These are phyloP conservation scores for Metarhizium sp. DNA, from an alignment of 2,329 filamentous ascomycete species.

Conservation along the genomic window DNA sequence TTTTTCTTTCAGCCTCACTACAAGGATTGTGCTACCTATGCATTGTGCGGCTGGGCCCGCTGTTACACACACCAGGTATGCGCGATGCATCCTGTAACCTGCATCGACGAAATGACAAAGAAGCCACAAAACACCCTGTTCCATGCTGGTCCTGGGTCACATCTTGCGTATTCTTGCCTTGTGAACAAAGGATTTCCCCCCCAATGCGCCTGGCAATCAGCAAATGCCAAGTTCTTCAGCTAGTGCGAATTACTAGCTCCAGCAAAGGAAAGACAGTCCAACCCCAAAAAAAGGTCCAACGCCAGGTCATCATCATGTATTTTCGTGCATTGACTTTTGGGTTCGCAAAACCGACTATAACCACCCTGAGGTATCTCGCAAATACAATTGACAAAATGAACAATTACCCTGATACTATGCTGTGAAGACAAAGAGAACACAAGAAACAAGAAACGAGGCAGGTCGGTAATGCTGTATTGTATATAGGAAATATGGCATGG, in stretches of 20 bases:
- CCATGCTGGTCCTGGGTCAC: neutral
- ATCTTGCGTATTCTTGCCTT: neutral
- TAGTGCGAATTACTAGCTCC: conserved; percentile 1
- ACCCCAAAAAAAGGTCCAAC: conserved; percentile 10
- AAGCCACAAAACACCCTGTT: conserved; percentile 1
- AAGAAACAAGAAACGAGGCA: conserved; percentile 1
- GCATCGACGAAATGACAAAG: conserved; percentile 1
- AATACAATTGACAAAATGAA: conserved; percentile 10
- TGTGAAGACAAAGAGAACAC: neutral
- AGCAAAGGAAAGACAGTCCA: neutral
- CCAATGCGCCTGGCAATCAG: neutral
- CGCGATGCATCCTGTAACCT: conserved; percentile 5
- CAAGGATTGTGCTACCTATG: conserved; percentile 1
- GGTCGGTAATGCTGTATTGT: conserved; percentile 2
- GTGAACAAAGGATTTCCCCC: neutral
- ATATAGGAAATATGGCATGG: neutral
- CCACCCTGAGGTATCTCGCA: conserved; percentile 21
- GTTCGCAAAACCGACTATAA: conserved; percentile 11
- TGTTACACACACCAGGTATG: conserved; percentile 5
- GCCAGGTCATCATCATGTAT: conserved; percentile 18
- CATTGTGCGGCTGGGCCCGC: neutral
- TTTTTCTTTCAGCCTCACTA: neutral
- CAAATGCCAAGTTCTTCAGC: neutral
- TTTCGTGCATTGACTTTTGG: conserved; percentile 8
- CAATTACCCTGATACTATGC: neutral